A percentile compares a stretch with the other conserved stretches of the same genome.
phyloP scores from a whole-genome alignment of 768 basidiomycete genomes.

The Leccinellum rugosiceps region DNA sequence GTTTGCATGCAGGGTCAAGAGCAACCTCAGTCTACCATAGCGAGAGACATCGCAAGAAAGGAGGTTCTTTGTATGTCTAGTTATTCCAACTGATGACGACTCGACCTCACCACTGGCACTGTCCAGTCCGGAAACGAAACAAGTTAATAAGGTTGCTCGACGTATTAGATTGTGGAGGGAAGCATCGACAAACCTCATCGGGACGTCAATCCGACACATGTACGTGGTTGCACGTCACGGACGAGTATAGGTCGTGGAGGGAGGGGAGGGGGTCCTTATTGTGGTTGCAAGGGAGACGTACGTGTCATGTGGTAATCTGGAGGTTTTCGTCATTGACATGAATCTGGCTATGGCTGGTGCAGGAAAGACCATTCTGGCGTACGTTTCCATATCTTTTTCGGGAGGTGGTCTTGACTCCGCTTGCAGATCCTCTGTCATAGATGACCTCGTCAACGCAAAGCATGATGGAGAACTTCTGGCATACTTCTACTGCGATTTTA shows the following conservation, averaged over 20 bases:
- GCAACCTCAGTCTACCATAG: too few species aligned
- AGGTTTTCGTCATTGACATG: neutral
- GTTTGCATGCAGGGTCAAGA: too few species aligned
- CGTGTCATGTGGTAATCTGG: neutral
- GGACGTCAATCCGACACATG: too few species aligned
- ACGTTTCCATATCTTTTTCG: neutral
- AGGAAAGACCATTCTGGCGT: neutral
- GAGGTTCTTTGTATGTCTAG: too few species aligned
- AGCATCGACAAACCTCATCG: too few species aligned
- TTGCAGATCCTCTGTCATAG: neutral
- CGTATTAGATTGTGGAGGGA: too few species aligned
- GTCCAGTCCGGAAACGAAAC: neutral
- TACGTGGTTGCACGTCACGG: too few species aligned
- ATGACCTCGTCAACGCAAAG: neutral
- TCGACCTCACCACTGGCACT: too few species aligned
- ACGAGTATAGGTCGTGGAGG: too few species aligned
- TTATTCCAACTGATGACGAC: too few species aligned
- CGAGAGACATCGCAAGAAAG: too few species aligned
- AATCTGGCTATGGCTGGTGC: neutral
- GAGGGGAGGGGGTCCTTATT: neutral
- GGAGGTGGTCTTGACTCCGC: neutral
- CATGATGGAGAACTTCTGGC: neutral
- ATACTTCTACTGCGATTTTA: slow-evolving; percentile 27
- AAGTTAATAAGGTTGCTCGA: too few species aligned
- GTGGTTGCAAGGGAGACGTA: slow-evolving; percentile 20